phyloP scores from a whole-genome alignment of 352 stramenopile species.

The Globisporangium iwayamae region DNA sequence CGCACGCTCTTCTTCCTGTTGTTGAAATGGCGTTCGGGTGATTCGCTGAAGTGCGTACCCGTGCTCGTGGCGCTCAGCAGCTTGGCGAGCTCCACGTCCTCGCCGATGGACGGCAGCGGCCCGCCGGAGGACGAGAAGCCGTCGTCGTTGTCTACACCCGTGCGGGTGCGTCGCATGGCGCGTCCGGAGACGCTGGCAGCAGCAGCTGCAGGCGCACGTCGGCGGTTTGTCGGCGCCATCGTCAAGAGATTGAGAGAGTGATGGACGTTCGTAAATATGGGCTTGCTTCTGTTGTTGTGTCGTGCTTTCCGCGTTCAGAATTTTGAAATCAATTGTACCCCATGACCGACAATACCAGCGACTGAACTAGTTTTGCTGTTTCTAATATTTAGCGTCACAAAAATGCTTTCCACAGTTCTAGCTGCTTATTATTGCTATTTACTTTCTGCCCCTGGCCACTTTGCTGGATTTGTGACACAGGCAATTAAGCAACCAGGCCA shows the following conservation, averaged over 20 bases:
- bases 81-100: constrained; percentile 49
- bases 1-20: constrained; percentile 28
- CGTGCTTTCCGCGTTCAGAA: constrained; percentile 5
- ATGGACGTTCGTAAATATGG: neutral
- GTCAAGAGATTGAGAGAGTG: too few relatives aligned
- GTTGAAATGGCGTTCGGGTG: constrained; percentile 26
- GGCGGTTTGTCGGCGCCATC: constrained; percentile 15
- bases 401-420: too few relatives aligned
- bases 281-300: neutral
- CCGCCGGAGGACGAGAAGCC: constrained; percentile 11
- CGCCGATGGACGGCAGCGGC: constrained; percentile 49
- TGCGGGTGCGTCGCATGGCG: constrained; percentile 24
- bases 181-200: neutral
- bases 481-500: neutral
- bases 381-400: neutral
- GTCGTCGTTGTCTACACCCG: constrained; percentile 4
- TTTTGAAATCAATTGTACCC: constrained; percentile 1
- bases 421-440: neutral
- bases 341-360: neutral
- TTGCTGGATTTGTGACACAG: neutral
- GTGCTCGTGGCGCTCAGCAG: constrained; percentile 24
- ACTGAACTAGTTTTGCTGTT: neutral
- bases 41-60: constrained; percentile 26
- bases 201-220: constrained; percentile 18
- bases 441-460: too few relatives aligned